Percentiles rank a stretch among this genome's conserved stretches.
Evolutionary conservation across 768 basidiomycete species (phyloP).

Genomic region (Crepidotus variabilis): DNA sequence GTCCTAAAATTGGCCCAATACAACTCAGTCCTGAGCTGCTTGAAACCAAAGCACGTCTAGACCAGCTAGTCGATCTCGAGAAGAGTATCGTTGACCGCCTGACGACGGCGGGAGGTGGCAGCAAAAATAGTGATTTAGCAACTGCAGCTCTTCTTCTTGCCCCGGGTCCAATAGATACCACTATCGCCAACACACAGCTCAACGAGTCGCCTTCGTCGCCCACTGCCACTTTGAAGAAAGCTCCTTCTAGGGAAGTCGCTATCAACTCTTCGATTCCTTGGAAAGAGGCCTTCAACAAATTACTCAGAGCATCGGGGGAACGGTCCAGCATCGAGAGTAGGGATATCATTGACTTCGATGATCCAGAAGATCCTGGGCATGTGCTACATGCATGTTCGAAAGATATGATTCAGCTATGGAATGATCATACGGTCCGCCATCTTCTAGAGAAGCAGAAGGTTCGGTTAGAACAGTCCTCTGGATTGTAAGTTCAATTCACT

Average conservation of each 20-base stretch:
- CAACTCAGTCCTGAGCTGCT: constrained; percentile 40
- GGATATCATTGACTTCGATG: constrained; percentile 47
- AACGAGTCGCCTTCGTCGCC: constrained; percentile 29
- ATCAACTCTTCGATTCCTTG: constrained; percentile 51
- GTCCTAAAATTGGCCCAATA: constrained; percentile 24
- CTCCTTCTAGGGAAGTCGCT: constrained; percentile 38
- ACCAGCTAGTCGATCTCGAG: constrained; percentile 62
- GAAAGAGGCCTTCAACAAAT: constrained; percentile 47
- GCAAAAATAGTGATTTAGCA: not conserved
- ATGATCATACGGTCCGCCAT: constrained; percentile 50
- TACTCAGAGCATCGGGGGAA: constrained; percentile 33
- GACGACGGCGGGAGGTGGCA: constrained; percentile 32
- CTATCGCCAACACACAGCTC: not conserved
- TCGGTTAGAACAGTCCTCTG: constrained; percentile 63
- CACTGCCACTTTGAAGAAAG: constrained; percentile 10
- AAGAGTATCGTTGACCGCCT: constrained; percentile 54
- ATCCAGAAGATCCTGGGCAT: constrained; percentile 57
- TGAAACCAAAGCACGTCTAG: constrained; percentile 54
- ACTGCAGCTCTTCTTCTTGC: not conserved
- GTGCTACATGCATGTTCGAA: constrained; percentile 64
- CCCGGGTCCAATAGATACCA: not conserved
- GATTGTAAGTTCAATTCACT: constrained; percentile 52
- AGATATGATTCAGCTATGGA: constrained; percentile 67
- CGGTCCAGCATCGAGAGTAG: constrained; percentile 38
- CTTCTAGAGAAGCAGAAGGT: constrained; percentile 49